Base-by-base conservation (phyloP, 2,329 filamentous ascomycete species). In the Hymenoscyphus fructigenus region DNA sequence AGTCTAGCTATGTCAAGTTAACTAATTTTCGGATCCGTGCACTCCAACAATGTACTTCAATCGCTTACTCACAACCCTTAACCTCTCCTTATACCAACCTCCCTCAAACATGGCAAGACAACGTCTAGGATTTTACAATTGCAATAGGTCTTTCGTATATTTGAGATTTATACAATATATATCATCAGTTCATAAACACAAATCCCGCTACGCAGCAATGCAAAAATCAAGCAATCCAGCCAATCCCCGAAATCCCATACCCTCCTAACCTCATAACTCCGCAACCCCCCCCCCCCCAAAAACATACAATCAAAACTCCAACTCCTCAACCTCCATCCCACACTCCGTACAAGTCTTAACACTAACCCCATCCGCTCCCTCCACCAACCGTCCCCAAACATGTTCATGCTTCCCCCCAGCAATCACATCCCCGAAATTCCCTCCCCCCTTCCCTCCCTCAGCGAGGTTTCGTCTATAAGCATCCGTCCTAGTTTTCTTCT, bases 401-500 rank as follows among this genome's bases (percentile, higher is more conserved):
- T 99, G 95, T 61, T 93, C 89, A 81, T 99, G 95, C 73, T 86
- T 90, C 17, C 86, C 86, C 57, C 80, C 82, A 4, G 84, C 86
- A 28, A 97, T 83, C 60, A 84, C 84, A 76, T 97, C 92, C 0
- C 94, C 93, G 80, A 97, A 97, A 65, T 79, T 78, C 0, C 79
- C 81, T 0, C 80, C 82, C 5, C 76, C 77, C 17, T 78, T 79
- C 0, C 78, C 78, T 17, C 83, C 82, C 57, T 79, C 79, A 63
- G 84, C 85, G 62, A 87, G 84, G 71, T 88, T 89, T 59, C 93
- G 82, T 63, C 93, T 86, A 72, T 94, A 96, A 0, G 93, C 92
- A 71, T 98, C 95, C 0, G 96, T 93, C 57, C 93, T 83, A 14
- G 95, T 99, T 76, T 93, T 89, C 78, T 94, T 93, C 83, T 98